Base-by-base conservation (phyloP, 2,329 filamentous ascomycete genomes). In the Tolypocladium sp. region DNA sequence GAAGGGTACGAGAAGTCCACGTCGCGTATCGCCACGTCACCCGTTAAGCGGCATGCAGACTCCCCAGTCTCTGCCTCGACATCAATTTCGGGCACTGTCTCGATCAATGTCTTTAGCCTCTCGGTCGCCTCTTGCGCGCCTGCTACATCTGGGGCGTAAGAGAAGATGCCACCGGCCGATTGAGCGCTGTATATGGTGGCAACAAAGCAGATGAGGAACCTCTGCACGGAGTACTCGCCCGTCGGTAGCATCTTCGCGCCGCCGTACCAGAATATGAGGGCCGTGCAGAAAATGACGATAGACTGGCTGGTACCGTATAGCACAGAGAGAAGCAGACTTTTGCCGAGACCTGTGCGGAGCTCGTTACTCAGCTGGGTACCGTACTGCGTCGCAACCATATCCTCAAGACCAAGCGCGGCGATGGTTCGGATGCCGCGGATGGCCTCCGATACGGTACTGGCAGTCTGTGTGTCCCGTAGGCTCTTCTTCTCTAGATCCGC, bases 111-210 rank as follows among this genome's bases (percentile, higher is more conserved):
- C 75, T 92, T 91, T 64, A 96, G 83, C 63, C 90, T 83, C 55
- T 81, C 79, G 0, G 91, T 90, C 1, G 92, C 90, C 62, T 90
- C 81, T 71, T 90, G 89, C 1, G 91, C 91, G 74, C 96, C 93
- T 64, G 89, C 86, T 86, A 93, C 92, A 65, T 94, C 89, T 2
- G 90, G 89, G 1, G 89, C 89, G 71, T 91, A 94, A n/a, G 85
- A 90, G 79, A 92, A 96, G 67, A 91, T 86, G 17, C 85, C 87
- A 5, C 92, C 92, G 1, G 92, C 92, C 5, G 90, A 91, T 71
- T 96, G 91, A 0, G 91, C 88, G 60, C 91, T 90, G 69, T 69
- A 76, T 8, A 79, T 66, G 6, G 76, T 67, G 6, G 76, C 72
- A 62, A 76, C 71, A 60, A 77, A 78, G 35, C 76, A 71, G 58